Conservation (phyloP, 495 filamentous ascomycete species). For the Aspergillus leporis region DNA sequence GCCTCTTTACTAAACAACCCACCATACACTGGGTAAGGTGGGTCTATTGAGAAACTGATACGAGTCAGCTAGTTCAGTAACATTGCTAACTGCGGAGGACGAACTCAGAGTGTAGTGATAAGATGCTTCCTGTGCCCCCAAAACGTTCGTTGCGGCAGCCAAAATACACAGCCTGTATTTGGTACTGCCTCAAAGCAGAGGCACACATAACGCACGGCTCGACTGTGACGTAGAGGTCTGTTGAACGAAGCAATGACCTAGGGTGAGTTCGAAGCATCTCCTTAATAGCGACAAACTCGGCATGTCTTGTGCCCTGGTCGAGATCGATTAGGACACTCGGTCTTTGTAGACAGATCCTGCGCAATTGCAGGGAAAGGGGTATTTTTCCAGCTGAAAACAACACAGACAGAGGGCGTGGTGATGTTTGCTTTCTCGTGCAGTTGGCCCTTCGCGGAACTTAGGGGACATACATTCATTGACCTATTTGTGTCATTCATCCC, state of each 20-base stretch:
- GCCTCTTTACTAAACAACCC: slow-evolving; percentile 85
- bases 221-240: slow-evolving; percentile 91
- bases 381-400: background rate
- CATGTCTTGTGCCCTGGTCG: slow-evolving; percentile 84
- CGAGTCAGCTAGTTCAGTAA: slow-evolving; percentile 14
- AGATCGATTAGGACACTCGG: background rate
- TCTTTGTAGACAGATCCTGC: background rate
- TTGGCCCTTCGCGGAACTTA: background rate
- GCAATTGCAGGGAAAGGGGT: background rate
- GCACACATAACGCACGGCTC: slow-evolving; percentile 99
- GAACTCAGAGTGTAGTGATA: slow-evolving; percentile 79
- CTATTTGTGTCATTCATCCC: slow-evolving; percentile 97
- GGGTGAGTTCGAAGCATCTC: slow-evolving; percentile 58
- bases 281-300: slow-evolving; percentile 85
- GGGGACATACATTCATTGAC: slow-evolving; percentile 63
- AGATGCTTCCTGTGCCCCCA: slow-evolving; percentile 89
- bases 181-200: slow-evolving; percentile 81
- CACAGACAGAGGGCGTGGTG: background rate
- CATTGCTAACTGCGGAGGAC: slow-evolving; percentile 13
- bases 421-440: background rate
- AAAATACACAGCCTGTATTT: slow-evolving; percentile 82
- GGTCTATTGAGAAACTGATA: slow-evolving; percentile 60
- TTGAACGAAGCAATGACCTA: slow-evolving; percentile 62
- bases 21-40: slow-evolving; percentile 72
- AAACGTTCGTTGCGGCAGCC: slow-evolving; percentile 96